Evolutionary conservation across 768 basidiomycete species (phyloP).

Genomic region (Tephrocybe sp.): DNA sequence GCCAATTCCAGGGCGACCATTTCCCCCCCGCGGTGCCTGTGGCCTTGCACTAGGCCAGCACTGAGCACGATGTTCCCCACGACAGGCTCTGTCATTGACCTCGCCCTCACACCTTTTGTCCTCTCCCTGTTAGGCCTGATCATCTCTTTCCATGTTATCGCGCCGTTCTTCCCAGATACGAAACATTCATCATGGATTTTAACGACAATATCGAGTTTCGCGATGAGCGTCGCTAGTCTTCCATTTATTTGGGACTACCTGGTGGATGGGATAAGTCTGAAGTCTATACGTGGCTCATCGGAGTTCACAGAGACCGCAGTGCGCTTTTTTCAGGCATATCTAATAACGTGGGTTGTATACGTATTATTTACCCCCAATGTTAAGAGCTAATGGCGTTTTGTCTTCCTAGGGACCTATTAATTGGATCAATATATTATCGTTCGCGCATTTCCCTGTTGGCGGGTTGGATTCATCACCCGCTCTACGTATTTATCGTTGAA

Average conservation of each 20-base stretch:
- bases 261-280: conserved; percentile 10
- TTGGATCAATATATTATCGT: conserved; percentile 45
- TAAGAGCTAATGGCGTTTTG: background rate
- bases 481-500: conserved; percentile 20
- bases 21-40: too few relatives aligned
- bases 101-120: conserved; percentile 6
- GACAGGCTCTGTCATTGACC: background rate
- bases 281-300: conserved; percentile 6
- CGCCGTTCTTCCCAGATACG: conserved; percentile 11
- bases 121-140: conserved; percentile 19
- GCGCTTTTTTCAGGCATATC: conserved; percentile 19
- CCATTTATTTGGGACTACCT: conserved; percentile 18
- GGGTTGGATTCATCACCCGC: conserved; percentile 14
- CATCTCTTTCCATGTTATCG: conserved; percentile 26
- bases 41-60: background rate
- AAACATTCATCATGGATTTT: conserved; percentile 25
- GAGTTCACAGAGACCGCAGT: conserved; percentile 4
- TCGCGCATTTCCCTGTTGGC: conserved; percentile 24
- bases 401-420: conserved; percentile 35
- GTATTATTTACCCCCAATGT: background rate
- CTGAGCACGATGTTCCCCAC: conserved; percentile 1
- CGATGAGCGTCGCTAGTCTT: conserved; percentile 11
- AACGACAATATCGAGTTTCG: conserved; percentile 13
- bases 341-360: conserved; percentile 8
- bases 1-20: background rate